Evolutionary conservation across 495 filamentous ascomycete species (phyloP), one percentile per base, ranked within the genome.

Genomic region (Cairneyella variabilis): DNA sequence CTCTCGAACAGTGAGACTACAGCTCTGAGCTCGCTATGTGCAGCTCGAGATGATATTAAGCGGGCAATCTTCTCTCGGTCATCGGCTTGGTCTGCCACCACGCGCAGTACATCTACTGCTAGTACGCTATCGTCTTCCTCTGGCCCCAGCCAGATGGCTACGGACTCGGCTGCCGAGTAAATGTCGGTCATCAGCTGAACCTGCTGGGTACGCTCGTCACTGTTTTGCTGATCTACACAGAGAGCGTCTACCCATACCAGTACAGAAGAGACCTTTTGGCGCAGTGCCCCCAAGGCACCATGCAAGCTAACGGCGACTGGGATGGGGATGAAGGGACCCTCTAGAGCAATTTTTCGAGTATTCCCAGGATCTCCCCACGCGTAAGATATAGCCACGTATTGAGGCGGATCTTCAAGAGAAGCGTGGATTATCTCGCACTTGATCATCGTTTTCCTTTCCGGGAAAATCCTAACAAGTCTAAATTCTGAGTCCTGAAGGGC

Each of bases 41-140:
- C 14, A 34, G 30, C 30, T 7, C 7, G 14, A 14, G 30, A 7
- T 34, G 7, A 7, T 7, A 34, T 34, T 7, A 34, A 14, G 7
- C 30, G 7, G 14, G 30, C 14, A 7, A 34, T 34, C 30, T 34
- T 14, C 7, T 7, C 14, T 14, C 7, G 14, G 7, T 34, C 30
- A 7, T 34, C 7, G 7, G 30, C 14, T 7, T 7, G 14, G 30
- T 7, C 30, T 7, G 30, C 14, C 7, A 7, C 7, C 7, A 34
- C 14, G 7, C 14, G 7, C 7, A 34, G 30, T 7, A 34, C 7
- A 14, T 34, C 30, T 7, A 43, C 17, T 14, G 21, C 40, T 18
- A 7, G 12, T 11, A 11, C 5, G 16, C 48, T 51, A 5, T 51
- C 48, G 30, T 42, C 48, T 3, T 12, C 32, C 23, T 59, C 46